A percentile compares a stretch with the other conserved stretches of the same genome.
These are phyloP conservation scores for Caulochytrium protostelioides DNA, from an alignment of 371 early-diverging fungal genomes.

Conservation along the genomic window DNA sequence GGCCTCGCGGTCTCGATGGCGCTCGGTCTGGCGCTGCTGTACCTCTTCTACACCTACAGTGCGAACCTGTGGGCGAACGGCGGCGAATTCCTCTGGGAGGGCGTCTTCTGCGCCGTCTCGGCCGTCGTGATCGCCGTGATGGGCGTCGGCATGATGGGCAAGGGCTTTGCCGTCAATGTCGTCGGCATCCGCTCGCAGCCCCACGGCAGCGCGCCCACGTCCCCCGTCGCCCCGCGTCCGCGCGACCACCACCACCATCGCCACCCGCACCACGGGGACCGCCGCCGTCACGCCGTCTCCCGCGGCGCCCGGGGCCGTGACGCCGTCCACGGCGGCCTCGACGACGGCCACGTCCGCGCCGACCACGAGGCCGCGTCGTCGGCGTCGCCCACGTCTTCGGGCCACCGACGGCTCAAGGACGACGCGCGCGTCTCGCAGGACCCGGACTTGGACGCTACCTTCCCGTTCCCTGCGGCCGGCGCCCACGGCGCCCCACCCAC, in stretches of 20 bases:
- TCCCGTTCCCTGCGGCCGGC: too few species aligned
- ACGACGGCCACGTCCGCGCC: too few species aligned
- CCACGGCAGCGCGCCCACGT: too few species aligned
- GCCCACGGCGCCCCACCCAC: too few species aligned
- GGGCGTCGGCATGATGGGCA: constrained; percentile 49
- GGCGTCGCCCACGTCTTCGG: too few species aligned
- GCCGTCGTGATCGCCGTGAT: constrained; percentile 40
- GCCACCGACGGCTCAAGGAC: too few species aligned
- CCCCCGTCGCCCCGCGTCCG: background rate
- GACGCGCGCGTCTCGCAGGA: too few species aligned
- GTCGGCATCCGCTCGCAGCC: too few species aligned
- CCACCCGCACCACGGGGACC: background rate
- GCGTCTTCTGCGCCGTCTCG: constrained; percentile 44
- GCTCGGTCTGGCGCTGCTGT: constrained; percentile 49
- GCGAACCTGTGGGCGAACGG: constrained; percentile 41
- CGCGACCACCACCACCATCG: background rate
- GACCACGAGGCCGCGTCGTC: too few species aligned
- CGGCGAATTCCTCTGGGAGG: constrained; percentile 62
- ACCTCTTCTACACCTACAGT: constrained; percentile 30
- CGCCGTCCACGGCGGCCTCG: background rate
- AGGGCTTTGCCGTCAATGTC: too few species aligned
- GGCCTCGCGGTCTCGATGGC: constrained; percentile 37
- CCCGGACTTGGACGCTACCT: too few species aligned
- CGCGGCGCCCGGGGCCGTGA: background rate
- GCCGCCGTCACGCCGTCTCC: background rate